Base-by-base conservation (phyloP, 2,329 filamentous ascomycete genomes). In the Alternaria solani region DNA sequence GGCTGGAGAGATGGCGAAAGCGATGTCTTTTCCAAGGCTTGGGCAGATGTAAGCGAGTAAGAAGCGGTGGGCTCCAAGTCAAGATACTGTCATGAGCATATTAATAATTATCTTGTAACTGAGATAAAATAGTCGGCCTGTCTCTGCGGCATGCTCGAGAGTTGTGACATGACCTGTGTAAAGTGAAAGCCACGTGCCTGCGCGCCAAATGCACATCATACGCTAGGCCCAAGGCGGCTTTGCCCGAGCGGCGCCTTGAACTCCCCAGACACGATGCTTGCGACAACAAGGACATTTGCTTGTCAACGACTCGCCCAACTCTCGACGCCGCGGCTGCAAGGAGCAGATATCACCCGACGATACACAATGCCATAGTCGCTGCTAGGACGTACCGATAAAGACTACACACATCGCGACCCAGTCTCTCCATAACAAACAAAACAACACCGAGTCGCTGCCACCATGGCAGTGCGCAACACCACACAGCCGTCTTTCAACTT, bases 1-100 rank as follows among this genome's bases (percentile, higher is more conserved):
- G 95, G 89, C 1, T 96, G 91, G 87, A 89, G 87, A 68, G 87
- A 88, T 32, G 76, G 72, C 1, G 79, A 68, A 7, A 63, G 49
- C 61, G 57, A 71, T 16, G 55, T 77, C 4, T 79, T 79, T 52
- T 65, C 65, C 18, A 69, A 61, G 39, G 76, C 77, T 12, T 79
- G 78, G 78, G 56, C 38, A 7, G 63, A 67, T 28, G 51, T 76
- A n/a, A 52, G 38, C 11, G 69, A 71, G 51, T 67, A 76, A 54
- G 39, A n/a, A 18, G 20, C 8, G 23, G 20, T 25, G n/a, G 16
- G 3, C 9, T 7, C 5, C 8, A 0, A 14, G 5, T 12, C 9
- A 20, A 20, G 3, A 18, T 20, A 30, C 9, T 14, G 25, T 6
- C 32, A 12, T 7, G 9, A 2, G 0, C 38, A 7, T 44, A 55